Evolutionary conservation across 2,329 filamentous ascomycete genomes (phyloP), one percentile per base, ranked within the genome.

Genomic region (Alternaria sp.): DNA sequence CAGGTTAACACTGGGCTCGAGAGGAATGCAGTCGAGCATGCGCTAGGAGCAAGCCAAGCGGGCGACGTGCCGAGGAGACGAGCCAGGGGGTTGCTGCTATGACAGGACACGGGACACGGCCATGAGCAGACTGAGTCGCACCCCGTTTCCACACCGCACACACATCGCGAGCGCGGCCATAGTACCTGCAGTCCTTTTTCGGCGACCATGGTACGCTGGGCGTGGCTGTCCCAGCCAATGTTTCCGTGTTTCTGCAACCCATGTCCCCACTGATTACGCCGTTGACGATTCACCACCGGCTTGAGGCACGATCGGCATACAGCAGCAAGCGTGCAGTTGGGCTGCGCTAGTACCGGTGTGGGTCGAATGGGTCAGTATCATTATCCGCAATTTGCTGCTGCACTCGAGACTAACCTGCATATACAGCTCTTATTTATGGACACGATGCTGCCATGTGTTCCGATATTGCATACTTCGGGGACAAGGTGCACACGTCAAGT

Each of bases 1-100:
- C 70, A 73, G 68, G 66, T 73, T 71, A 68, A 70, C 59, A 67
- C 59, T 53, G 56, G 61, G 64, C 66, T 65, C 66, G 66, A 67
- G 64, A 71, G 69, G 69, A 71, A 71, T 74, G 71, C 66, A 65
- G 66, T 58, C 58, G 65, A 58, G 50, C 49, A 44, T 58, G 63
- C 58, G 49, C 66, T 66, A 68, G 62, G 55, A 46, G 53, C 37
- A 41, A 46, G 64, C 60, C 58, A 66, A 66, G 67, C 61, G 64
- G 64, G 57, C 61, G 61, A 41, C 58, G 55, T 67, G 68, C 66
- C 66, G 64, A 68, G 61, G 58, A 46, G 61, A 59, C 55, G 54
- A 41, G 43, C 49, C 46, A 56, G 56, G 60, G 60, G 60, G 25
- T 11, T 33, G 44, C 51, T 33, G 51, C 20, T 21, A 33, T 33